Base-by-base conservation (phyloP, 352 stramenopile genomes). In the Poterioochromonas sp. region DNA sequence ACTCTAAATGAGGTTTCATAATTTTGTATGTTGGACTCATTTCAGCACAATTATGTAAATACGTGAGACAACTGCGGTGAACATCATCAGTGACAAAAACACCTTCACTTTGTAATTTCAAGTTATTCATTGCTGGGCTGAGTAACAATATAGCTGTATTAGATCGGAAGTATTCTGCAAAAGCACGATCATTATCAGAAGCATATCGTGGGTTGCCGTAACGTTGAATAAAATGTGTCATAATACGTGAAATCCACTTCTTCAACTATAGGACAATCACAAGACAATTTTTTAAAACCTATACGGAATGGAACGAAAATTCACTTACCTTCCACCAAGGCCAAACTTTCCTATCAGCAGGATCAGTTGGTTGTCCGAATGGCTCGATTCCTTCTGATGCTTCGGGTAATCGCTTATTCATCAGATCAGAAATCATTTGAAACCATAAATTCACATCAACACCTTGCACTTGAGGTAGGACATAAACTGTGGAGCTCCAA, bases 161-260 rank as follows among this genome's bases (percentile, higher is more conserved):
- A 74, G 90, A 89, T 58, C 90, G 92, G 83, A 96, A 98, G 68
- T 94, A 89, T 39, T 90, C 88, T 53, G 92, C 93, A 88, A 98
- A 98, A 70, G 88, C 83, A 49, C 93, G 83, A 47, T 94, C 89
- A 78, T 92, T 85, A 35, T 94, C 88, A 51, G 92, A 90, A 0
- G 90, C 91, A 81, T 96, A 96, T 81, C 94, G 95, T 0, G 93
- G 92, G 83, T 98, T 96, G 32, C 94, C 94, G 81, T 97, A 98
- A 20, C 94, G 90, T 68, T 90, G 95, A 86, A 98, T 97, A 79
- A 98, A 93, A n/a, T 94, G 89, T 76, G 89, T 94, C 73, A 97
- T 90, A 78, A 98, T 97, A 86, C 97, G 93, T 51, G 95, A 80
- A n/a, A 90, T 84, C 94, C 94, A 98, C 87, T 98, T 98, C 84